Evolutionary conservation across 352 stramenopile genomes (phyloP), one percentile per base, ranked within the genome.

Genomic region (Thalassiosira delicatula): DNA sequence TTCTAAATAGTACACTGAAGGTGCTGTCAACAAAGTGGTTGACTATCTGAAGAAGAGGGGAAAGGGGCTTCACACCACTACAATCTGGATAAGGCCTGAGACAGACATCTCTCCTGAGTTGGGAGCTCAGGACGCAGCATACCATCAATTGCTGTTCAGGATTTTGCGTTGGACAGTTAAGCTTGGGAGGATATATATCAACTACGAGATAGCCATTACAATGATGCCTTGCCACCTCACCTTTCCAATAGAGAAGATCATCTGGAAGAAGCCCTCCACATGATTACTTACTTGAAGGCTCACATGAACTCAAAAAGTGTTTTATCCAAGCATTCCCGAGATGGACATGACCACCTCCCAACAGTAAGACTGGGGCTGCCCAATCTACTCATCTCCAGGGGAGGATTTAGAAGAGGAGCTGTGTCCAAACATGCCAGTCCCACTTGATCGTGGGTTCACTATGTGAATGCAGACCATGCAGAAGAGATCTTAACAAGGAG

Each of bases 151-250:
- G 1, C 53, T 83, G 2, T 85, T 89, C 67, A 73, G 79, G 30
- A 33, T 86, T 32, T 35, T 90, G 12, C 44, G 84, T 0, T 89
- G 83, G 77, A 80, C 70, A 9, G 59, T 83, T 14, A 68, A 84
- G 27, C 25, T 88, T 3, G 82, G 77, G 3, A 8, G 70, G 19
- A 53, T 78, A 30, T 79, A 86, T 35, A 87, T 89, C 44, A 46
- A 14, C 54, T 25, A 40, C 25, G 79, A 87, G 42, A 70, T 88
- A 3, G 84, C 75, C 2, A 83, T 86, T 29, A 83, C 70, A 5
- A 81, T 83, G 65, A 56, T 88, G 70, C 68, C 70, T 33, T 80
- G 56, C 11, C 67, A 83, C 46, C 32, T 88, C 2, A 65, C 69
- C 17, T 44, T 85, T 29, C 76, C 81, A n/a, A n/a, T 32, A 19